Evolutionary conservation across 2,329 filamentous ascomycete species (phyloP), one percentile per base, ranked within the genome.

Genomic region (Fusarium dimerum): DNA sequence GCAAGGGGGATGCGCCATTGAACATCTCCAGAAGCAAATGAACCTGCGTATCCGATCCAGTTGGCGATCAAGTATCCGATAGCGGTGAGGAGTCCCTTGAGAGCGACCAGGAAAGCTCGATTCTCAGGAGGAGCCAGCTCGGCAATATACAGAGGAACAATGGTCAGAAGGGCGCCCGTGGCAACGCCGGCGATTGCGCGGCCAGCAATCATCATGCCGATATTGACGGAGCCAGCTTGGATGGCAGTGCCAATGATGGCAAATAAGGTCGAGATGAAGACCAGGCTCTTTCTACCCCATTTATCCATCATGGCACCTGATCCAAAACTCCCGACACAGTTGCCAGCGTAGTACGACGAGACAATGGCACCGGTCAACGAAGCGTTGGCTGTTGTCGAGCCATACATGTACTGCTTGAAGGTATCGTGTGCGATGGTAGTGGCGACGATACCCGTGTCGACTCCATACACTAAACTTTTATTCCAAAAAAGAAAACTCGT

Each of bases 51-150:
- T n/a, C 63, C 62, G 15, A 64, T 45, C 52, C 57, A 61, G 43
- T 64, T 60, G 0, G 61, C 55, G 0, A 60, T 17, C 11, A 47
- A 44, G n/a, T 60, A 61, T 30, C 58, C 53, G 17, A 52, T 49
- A 11, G 55, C 50, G 16, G 56, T 51, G 29, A 57, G 44, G 16
- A 73, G 48, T 13, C 67, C 63, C 43, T 75, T 71, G 1, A 72
- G 63, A 2, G 72, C 73, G 0, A 78, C 72, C 2, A 77, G 66
- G 0, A 68, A 69, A 5, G 74, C 75, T 9, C 76, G 72, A 4
- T 75, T 66, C 20, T 74, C 70, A 3, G 76, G 72, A 4, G 72
- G 72, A 0, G 74, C 71, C 5, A 76, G 67, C 55, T 77, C 75
- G 32, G 72, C 70, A 62, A 73, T 77, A 52, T 70, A 69, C n/a